phyloP scores from a whole-genome alignment of 1,284 basidiomycete genomes.

The Takashimella koratensis region DNA sequence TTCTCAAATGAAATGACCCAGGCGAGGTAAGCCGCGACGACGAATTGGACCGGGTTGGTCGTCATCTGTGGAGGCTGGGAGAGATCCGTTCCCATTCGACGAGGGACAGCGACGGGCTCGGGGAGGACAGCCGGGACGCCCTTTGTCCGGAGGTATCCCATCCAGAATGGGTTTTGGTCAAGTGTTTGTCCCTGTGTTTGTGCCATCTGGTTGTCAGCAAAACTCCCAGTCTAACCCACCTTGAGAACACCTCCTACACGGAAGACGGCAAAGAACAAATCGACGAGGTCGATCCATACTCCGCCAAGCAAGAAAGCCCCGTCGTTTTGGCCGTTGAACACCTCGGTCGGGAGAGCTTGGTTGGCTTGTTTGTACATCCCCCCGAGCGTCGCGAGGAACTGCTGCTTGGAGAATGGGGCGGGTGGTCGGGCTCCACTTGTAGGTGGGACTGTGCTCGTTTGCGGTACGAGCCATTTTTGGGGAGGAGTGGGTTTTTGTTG shows the following conservation, averaged over 20 bases:
- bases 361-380: constrained; percentile 24
- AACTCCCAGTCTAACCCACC: constrained; percentile 2
- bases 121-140: constrained; percentile 31
- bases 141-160: constrained; percentile 17
- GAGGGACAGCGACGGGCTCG: constrained; percentile 25
- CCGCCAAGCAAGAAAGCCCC: constrained; percentile 35
- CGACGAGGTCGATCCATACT: constrained; percentile 35
- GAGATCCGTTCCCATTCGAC: constrained; percentile 17
- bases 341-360: constrained; percentile 27
- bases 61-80: constrained; percentile 21
- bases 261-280: constrained; percentile 37
- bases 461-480: too few relatives aligned
- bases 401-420: constrained; percentile 13
- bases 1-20: constrained; percentile 40
- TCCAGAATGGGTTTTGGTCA: constrained; percentile 30
- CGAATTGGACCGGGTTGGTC: constrained; percentile 30
- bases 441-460: too few relatives aligned
- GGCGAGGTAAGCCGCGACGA: constrained; percentile 33
- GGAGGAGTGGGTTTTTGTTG: constrained; percentile 1
- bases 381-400: constrained; percentile 31
- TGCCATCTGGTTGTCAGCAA: constrained; percentile 11
- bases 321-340: constrained; percentile 37
- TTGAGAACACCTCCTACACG: constrained; percentile 27
- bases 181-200: constrained; percentile 8
- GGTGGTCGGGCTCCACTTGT: constrained; percentile 1